Evolutionary conservation across 176 grass and related monocot species (phyloP).

Genomic region (Oryza meyeriana): DNA sequence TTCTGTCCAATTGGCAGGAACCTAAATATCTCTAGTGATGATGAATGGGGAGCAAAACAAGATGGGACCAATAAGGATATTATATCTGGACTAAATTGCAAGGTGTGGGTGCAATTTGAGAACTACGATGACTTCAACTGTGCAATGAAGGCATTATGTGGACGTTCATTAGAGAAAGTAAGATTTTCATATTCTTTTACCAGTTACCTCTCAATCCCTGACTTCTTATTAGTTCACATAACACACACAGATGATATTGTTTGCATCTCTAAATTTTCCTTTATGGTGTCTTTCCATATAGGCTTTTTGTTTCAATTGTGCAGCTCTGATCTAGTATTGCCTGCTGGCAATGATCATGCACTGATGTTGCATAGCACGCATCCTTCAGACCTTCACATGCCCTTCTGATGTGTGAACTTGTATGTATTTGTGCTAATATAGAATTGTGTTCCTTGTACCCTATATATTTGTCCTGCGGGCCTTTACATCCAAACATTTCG

Average conservation of each 20-base stretch:
- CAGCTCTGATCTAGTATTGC: neutral
- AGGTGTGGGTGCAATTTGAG: constrained; percentile 90
- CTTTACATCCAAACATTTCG: neutral
- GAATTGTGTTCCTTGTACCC: neutral
- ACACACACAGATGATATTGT: neutral
- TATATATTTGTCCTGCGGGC: neutral
- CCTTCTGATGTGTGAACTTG: neutral
- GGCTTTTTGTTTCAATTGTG: neutral
- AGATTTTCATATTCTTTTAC: neutral
- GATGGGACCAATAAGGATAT: constrained; percentile 47
- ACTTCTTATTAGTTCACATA: constrained; percentile 6
- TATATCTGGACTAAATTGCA: constrained; percentile 88
- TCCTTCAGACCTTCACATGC: neutral
- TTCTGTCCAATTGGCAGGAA: constrained; percentile 55
- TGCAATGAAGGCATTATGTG: constrained; percentile 86
- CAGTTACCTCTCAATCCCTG: neutral
- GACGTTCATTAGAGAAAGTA: constrained; percentile 83
- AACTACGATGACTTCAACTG: constrained; percentile 68
- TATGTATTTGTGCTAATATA: neutral
- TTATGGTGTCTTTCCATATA: neutral
- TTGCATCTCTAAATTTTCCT: constrained; percentile 21
- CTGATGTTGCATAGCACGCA: neutral
- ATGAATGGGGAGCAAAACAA: constrained; percentile 44
- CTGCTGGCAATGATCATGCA: constrained; percentile 11
- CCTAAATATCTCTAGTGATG: constrained; percentile 65